Percentiles rank a stretch among this genome's conserved stretches.
Conservation (phyloP, 2,329 filamentous ascomycete species). For the Talaromyces sp. region DNA sequence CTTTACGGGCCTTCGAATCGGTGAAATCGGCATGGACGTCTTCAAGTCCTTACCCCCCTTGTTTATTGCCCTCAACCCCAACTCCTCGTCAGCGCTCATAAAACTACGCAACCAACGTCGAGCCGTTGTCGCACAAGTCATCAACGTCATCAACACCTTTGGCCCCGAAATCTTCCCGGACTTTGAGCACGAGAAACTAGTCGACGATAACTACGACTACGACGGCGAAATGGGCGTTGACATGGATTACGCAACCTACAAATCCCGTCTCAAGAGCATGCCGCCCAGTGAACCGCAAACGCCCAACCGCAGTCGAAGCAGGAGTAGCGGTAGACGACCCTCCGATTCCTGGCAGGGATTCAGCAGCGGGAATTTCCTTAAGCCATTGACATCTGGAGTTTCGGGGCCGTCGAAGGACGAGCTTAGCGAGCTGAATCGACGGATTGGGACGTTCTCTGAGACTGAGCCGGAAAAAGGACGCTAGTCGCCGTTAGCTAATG, state of each 20-base stretch:
- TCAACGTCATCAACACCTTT: slow-evolving; percentile 87
- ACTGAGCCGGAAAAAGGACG: neutral
- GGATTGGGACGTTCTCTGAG: slow-evolving; percentile 18
- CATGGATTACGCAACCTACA: slow-evolving; percentile 22
- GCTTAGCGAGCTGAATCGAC: slow-evolving; percentile 18
- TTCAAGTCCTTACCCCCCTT: slow-evolving; percentile 90
- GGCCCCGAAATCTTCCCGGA: slow-evolving; percentile 95
- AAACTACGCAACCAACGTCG: slow-evolving; percentile 71
- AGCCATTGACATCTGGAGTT: slow-evolving; percentile 19
- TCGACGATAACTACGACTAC: slow-evolving; percentile 53
- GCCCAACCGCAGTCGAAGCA: slow-evolving; percentile 61
- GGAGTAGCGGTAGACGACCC: slow-evolving; percentile 52
- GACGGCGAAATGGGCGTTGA: slow-evolving; percentile 25
- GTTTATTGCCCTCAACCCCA: slow-evolving; percentile 78
- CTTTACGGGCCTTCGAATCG: slow-evolving; percentile 88
- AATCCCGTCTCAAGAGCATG: slow-evolving; percentile 28
- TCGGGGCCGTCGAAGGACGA: slow-evolving; percentile 17
- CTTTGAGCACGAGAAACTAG: slow-evolving; percentile 74
- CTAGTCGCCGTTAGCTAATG: neutral
- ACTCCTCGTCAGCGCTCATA: slow-evolving; percentile 77
- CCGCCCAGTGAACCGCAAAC: slow-evolving; percentile 60
- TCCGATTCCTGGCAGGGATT: slow-evolving; percentile 17
- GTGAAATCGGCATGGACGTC: slow-evolving; percentile 97
- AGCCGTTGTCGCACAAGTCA: slow-evolving; percentile 76
- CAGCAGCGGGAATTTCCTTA: slow-evolving; percentile 19